Evolutionary conservation across 805 yeast genomes (phyloP).

Genomic region (Wickerhamiella dianesei): DNA sequence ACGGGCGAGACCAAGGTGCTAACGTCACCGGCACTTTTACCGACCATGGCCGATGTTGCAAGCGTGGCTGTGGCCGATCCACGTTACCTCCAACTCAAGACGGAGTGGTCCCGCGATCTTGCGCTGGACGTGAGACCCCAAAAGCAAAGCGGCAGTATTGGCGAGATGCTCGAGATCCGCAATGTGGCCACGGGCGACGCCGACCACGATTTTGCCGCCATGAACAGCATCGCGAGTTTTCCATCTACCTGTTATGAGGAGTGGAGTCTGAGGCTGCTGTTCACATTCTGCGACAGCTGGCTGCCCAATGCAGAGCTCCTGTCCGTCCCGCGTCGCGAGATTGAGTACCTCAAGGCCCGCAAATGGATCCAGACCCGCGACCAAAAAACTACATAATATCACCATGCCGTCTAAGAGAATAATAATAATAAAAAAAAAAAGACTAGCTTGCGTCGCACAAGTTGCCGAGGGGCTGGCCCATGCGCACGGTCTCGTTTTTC

Average conservation of each 20-base stretch:
- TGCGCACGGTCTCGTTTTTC: slow-evolving; percentile 63
- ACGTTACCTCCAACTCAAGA: slow-evolving; percentile 41
- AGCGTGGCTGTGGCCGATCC: slow-evolving; percentile 35
- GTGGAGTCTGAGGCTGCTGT: slow-evolving; percentile 6
- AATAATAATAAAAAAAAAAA: too few relatives aligned
- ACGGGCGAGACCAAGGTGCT: slow-evolving; percentile 16
- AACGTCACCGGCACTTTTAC: slow-evolving; percentile 56
- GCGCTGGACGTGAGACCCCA: slow-evolving; percentile 1
- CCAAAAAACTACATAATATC: too few relatives aligned
- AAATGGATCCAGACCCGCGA: not conserved
- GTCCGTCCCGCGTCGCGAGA: slow-evolving; percentile 7
- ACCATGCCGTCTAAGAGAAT: too few relatives aligned
- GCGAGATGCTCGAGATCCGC: slow-evolving; percentile 1
- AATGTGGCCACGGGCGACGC: not conserved
- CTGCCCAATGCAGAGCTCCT: slow-evolving; percentile 8
- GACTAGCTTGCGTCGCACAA: not conserved
- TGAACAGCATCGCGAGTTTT: slow-evolving; percentile 3
- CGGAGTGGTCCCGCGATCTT: not conserved
- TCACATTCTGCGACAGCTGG: slow-evolving; percentile 11
- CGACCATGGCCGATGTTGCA: slow-evolving; percentile 39
- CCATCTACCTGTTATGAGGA: not conserved
- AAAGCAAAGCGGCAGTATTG: not conserved
- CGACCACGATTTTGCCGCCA: not conserved
- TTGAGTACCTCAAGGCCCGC: slow-evolving; percentile 10
- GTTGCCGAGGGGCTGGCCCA: slow-evolving; percentile 69